Evolutionary conservation across 192 early-diverging fungal genomes (phyloP).

Genomic region (Pecoramyces ruminantium): DNA sequence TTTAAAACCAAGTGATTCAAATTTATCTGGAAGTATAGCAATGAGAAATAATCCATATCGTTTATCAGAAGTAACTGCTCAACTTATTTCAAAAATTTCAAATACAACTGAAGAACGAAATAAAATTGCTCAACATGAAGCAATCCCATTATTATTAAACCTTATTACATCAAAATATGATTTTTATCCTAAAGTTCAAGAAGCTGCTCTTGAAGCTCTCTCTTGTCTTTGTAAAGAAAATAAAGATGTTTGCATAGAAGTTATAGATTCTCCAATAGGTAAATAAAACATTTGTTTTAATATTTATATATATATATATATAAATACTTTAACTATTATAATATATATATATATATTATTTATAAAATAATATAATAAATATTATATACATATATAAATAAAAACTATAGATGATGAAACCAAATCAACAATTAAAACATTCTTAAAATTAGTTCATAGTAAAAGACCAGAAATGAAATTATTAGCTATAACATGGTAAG

Average conservation of each 20-base stretch:
- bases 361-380: too few species aligned
- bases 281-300: too few species aligned
- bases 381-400: too few species aligned
- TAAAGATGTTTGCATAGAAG: slow-evolving; percentile 20
- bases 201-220: slow-evolving; percentile 62
- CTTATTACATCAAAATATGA: slow-evolving; percentile 29
- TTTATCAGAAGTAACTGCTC: slow-evolving; percentile 44
- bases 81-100: slow-evolving; percentile 43
- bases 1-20: neutral
- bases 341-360: too few species aligned
- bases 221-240: slow-evolving; percentile 45
- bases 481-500: neutral
- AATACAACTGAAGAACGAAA: slow-evolving; percentile 40
- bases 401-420: neutral
- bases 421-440: neutral
- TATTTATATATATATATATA: too few species aligned
- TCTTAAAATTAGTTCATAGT: neutral
- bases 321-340: too few species aligned
- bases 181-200: slow-evolving; percentile 41
- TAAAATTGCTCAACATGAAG: slow-evolving; percentile 30
- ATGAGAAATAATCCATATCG: neutral
- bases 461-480: neutral
- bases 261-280: slow-evolving; percentile 16
- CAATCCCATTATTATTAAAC: slow-evolving; percentile 31
- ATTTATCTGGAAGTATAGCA: neutral